Evolutionary conservation across 306 rosid genomes (phyloP), one percentile per base, ranked within the genome.

Genomic region (Cicer cuneatum): DNA sequence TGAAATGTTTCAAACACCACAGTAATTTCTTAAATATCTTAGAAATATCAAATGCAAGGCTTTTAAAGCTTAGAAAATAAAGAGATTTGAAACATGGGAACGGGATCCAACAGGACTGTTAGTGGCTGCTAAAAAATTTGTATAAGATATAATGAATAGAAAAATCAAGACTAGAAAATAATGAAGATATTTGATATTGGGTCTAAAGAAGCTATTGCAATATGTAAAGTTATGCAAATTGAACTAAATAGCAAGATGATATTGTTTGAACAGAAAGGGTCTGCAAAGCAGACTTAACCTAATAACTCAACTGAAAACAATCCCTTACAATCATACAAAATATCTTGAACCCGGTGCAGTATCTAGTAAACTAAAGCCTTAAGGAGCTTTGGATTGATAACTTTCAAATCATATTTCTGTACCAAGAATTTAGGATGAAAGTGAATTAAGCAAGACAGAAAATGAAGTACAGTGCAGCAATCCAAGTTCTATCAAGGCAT

Each of bases 401-500:
- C 33, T 33, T 48, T 7, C 21, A 68, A 68, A 68, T n/a, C 16
- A 69, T 69, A 33, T 45, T 16, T 60, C 5, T 29, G 19, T 10
- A 45, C 8, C 40, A 19, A 53, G 19, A 69, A 77, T 60, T 51
- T 61, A 71, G 24, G 46, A 7, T 60, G 56, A 24, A 40, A 61
- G 21, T 35, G 51, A 42, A 60, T 48, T 59, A 33, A 60, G 59
- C 10, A 63, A 21, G 39, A 58, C 62, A 49, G 47, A 12, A 16
- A 59, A 49, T 21, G 16, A 59, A 46, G 29, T n/a, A 33, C 19
- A n/a, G 19, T 14, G 45, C 58, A 46, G 45, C 58, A 46, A 16
- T 43, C 35, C 69, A 45, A 53, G 69, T 53, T 80, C 47, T 43
- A 70, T 62, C 63, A 10, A 60, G 65, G 52, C 33, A 46, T 53